These are phyloP conservation scores for Malassezia globosa DNA, from an alignment of 1,284 basidiomycete genomes.

Conservation along the genomic window DNA sequence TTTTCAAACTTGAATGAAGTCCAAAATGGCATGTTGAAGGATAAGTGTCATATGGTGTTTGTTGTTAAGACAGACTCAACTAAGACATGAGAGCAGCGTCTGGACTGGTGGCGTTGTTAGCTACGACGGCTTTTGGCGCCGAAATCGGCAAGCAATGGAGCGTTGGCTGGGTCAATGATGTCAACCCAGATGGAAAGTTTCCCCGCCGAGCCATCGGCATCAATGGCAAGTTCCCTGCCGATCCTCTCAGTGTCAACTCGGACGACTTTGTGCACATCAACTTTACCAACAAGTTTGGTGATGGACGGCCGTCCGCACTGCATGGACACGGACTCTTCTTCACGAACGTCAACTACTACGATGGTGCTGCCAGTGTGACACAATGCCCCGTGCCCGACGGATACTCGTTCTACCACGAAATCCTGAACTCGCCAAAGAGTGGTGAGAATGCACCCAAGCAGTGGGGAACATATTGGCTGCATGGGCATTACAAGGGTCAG, in stretches of 20 bases:
- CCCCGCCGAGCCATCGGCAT: slow-evolving; percentile 19
- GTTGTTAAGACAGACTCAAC: no score
- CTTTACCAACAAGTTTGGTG: slow-evolving; percentile 15
- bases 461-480: slow-evolving; percentile 3
- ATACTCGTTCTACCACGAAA: slow-evolving; percentile 61
- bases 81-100: no score
- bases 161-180: slow-evolving; percentile 51
- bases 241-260: slow-evolving; percentile 20
- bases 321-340: slow-evolving; percentile 70
- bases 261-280: slow-evolving; percentile 17
- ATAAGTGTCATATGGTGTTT: no score
- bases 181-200: slow-evolving; percentile 38
- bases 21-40: no score
- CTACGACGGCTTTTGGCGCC: no score
- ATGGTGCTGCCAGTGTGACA: slow-evolving; percentile 68
- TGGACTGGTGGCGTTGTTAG: no score
- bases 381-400: slow-evolving; percentile 81
- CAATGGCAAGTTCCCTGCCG: slow-evolving; percentile 11
- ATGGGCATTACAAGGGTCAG: slow-evolving; percentile 7
- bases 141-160: slow-evolving; percentile 54
- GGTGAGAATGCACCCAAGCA: background rate
- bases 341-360: slow-evolving; percentile 59
- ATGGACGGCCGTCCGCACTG: slow-evolving; percentile 15
- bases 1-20: no score
- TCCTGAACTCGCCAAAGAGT: slow-evolving; percentile 56